Percentiles rank a stretch among this genome's conserved stretches.
Evolutionary conservation across 352 stramenopile genomes (phyloP).

Genomic region (Phytophthora melonis): DNA sequence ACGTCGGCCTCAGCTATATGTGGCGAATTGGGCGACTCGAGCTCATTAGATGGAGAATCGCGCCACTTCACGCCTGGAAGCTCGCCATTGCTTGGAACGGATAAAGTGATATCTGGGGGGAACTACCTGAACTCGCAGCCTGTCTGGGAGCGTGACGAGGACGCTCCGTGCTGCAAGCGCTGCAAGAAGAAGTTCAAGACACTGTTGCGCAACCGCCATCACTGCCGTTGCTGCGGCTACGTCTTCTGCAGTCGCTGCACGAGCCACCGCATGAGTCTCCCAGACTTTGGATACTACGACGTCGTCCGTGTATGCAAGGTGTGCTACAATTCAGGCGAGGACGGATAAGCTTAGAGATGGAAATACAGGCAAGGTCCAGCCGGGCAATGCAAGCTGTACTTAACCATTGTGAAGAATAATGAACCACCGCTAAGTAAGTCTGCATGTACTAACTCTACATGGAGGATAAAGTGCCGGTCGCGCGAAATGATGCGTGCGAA

Average conservation of each 20-base stretch:
- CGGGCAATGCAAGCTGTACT: too few relatives aligned
- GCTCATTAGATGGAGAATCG: conserved; percentile 31
- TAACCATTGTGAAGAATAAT: too few relatives aligned
- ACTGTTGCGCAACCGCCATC: conserved; percentile 81
- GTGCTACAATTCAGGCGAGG: conserved; percentile 85
- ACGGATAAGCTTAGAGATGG: conserved; percentile 40
- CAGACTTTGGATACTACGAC: conserved; percentile 90
- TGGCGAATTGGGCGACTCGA: conserved; percentile 31
- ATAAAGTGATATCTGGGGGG: conserved; percentile 69
- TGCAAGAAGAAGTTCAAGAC: conserved; percentile 93
- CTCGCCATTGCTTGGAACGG: conserved; percentile 67
- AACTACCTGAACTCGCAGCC: conserved; percentile 82
- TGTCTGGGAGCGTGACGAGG: conserved; percentile 85
- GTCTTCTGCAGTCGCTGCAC: conserved; percentile 86
- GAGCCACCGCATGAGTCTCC: conserved; percentile 86
- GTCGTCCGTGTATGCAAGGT: conserved; percentile 83
- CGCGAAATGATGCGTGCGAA: too few relatives aligned
- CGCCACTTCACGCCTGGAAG: conserved; percentile 69
- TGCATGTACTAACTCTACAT: too few relatives aligned
- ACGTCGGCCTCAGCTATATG: conserved; percentile 36
- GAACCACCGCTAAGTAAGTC: too few relatives aligned
- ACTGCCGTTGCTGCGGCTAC: conserved; percentile 88
- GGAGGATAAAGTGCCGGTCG: too few relatives aligned
- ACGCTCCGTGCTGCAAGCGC: conserved; percentile 86
- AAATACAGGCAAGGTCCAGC: not conserved